Evolutionary conservation across 331 rosid genomes (phyloP).

Genomic region (Malus hybrid): DNA sequence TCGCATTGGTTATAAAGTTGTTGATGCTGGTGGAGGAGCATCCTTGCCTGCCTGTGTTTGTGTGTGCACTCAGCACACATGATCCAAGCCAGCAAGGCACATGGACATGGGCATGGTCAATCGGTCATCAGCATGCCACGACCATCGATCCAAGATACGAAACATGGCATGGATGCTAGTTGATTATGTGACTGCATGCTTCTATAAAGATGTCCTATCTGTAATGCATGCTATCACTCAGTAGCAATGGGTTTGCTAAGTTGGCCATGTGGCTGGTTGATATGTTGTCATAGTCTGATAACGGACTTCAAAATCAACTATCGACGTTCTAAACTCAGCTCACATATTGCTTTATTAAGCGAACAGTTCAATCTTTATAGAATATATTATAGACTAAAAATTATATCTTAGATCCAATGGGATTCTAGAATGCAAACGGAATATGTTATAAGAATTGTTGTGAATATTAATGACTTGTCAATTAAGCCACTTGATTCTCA

Average conservation of each 20-base stretch:
- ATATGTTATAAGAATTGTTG: too few species aligned
- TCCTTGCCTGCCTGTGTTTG: neutral
- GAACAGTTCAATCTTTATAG: too few species aligned
- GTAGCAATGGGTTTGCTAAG: neutral
- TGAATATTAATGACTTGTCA: too few species aligned
- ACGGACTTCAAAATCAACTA: neutral
- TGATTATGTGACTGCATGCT: neutral
- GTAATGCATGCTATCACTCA: neutral
- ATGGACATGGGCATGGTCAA: neutral
- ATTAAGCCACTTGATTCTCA: too few species aligned
- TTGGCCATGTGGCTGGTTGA: neutral
- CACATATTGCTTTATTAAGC: too few species aligned
- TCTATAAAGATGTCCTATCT: neutral
- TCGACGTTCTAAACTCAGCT: too few species aligned
- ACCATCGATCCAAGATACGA: neutral
- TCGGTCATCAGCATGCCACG: neutral
- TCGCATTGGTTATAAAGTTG: neutral
- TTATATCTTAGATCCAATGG: too few species aligned
- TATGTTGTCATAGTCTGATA: neutral
- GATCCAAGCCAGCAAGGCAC: too few species aligned
- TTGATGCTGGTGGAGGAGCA: constrained; percentile 8
- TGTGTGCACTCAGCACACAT: neutral
- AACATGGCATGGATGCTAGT: neutral
- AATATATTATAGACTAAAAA: too few species aligned
- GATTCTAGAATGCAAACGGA: too few species aligned